Evolutionary conservation across 306 rosid species (phyloP).

Genomic region (Elaeagnus macrophylla): DNA sequence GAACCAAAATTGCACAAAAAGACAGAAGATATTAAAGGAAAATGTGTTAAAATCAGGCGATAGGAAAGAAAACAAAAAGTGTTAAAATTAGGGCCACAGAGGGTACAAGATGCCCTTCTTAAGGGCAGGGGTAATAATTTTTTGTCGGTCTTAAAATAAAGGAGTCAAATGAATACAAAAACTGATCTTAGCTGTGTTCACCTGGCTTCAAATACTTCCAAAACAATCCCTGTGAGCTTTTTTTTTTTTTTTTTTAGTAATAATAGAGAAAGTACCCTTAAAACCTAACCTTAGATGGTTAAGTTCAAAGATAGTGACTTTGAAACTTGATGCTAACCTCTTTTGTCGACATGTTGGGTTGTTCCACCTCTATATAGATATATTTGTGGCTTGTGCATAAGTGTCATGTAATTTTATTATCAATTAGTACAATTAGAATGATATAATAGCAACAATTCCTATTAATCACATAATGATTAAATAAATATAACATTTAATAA

Average conservation of each 20-base stretch:
- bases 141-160: background rate
- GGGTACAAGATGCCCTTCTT: background rate
- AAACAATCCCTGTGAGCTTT: slow-evolving; percentile 20
- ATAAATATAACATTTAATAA: too few species aligned
- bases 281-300: slow-evolving; percentile 7
- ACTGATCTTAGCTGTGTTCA: slow-evolving; percentile 26
- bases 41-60: too few species aligned
- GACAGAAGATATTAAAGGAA: slow-evolving; percentile 4
- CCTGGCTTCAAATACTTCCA: slow-evolving; percentile 39
- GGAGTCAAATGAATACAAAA: too few species aligned
- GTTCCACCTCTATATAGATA: too few species aligned
- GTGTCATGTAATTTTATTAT: too few species aligned
- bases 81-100: slow-evolving; percentile 16
- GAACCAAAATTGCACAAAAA: slow-evolving; percentile 2
- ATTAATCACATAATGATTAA: too few species aligned
- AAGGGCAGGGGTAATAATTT: background rate
- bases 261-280: slow-evolving; percentile 15
- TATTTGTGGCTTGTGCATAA: too few species aligned
- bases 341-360: too few species aligned
- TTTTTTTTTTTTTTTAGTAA: too few species aligned
- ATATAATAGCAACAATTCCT: too few species aligned
- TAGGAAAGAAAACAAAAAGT: background rate
- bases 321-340: too few species aligned
- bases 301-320: slow-evolving; percentile 18
- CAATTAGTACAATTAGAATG: too few species aligned